Evolutionary conservation across 2,329 filamentous ascomycete genomes (phyloP).

Genomic region (Elsinoe ampelina): DNA sequence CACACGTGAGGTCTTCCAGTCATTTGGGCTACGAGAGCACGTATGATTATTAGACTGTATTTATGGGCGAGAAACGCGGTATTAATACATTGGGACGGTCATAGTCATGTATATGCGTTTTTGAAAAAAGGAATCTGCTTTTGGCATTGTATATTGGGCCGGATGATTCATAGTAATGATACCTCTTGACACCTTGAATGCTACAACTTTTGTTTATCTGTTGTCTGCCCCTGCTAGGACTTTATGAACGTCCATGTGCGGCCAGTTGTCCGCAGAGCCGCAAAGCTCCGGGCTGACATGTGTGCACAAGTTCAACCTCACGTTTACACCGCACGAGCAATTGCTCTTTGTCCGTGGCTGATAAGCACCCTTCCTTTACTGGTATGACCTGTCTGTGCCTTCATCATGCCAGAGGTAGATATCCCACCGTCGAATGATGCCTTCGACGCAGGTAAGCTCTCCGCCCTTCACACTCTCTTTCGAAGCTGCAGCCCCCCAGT

Average conservation of each 20-base stretch:
- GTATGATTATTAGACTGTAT: conserved; percentile 11
- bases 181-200: not conserved
- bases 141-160: not conserved
- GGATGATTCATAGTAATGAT: conserved; percentile 11
- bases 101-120: not conserved
- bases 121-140: not conserved
- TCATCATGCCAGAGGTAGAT: not conserved
- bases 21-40: conserved; percentile 5
- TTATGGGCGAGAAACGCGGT: not conserved
- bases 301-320: not conserved
- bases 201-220: too few relatives aligned
- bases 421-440: not conserved
- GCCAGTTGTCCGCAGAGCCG: not conserved
- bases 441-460: conserved; percentile 12
- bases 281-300: not conserved
- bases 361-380: not conserved
- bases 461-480: not conserved
- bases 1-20: conserved; percentile 1
- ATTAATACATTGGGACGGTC: not conserved
- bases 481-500: too few relatives aligned
- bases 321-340: not conserved
- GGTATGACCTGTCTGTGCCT: not conserved
- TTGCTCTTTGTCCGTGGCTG: not conserved
- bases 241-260: not conserved
- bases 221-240: too few relatives aligned